Conservation (phyloP, 352 stramenopile species). For the Globisporangium uncinulatum region DNA sequence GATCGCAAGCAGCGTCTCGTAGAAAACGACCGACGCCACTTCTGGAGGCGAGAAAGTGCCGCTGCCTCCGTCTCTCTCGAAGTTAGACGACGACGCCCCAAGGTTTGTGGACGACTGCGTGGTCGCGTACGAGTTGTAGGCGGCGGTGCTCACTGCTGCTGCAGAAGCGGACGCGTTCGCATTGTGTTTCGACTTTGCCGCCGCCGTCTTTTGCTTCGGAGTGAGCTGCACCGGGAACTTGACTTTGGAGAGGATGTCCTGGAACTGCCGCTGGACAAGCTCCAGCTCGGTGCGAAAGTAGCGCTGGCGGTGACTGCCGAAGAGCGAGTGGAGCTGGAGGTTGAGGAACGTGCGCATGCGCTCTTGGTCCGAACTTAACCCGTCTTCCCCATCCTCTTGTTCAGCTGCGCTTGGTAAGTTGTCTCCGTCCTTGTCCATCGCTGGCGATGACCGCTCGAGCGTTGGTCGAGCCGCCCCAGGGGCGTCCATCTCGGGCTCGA, state of each 20-base stretch:
- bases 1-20: slow-evolving; percentile 43
- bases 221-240: slow-evolving; percentile 44
- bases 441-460: neutral
- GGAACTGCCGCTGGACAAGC: slow-evolving; percentile 44
- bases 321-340: slow-evolving; percentile 75
- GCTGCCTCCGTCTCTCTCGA: slow-evolving; percentile 33
- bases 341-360: slow-evolving; percentile 67
- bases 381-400: slow-evolving; percentile 3
- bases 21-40: slow-evolving; percentile 34
- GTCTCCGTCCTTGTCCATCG: neutral
- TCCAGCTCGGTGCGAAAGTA: slow-evolving; percentile 69
- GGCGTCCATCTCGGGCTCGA: slow-evolving; percentile 12
- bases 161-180: slow-evolving; percentile 8
- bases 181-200: slow-evolving; percentile 29
- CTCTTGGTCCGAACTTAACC: slow-evolving; percentile 13
- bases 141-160: slow-evolving; percentile 1
- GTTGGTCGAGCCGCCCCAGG: neutral
- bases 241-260: slow-evolving; percentile 30
- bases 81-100: slow-evolving; percentile 31
- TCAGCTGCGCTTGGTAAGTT: neutral
- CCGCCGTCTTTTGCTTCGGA: slow-evolving; percentile 27
- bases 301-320: slow-evolving; percentile 60
- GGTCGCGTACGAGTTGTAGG: neutral
- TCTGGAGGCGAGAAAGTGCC: slow-evolving; percentile 16
- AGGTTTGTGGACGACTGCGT: slow-evolving; percentile 8